Base-by-base conservation (phyloP, 768 basidiomycete species). In the Auriscalpium microsporum region DNA sequence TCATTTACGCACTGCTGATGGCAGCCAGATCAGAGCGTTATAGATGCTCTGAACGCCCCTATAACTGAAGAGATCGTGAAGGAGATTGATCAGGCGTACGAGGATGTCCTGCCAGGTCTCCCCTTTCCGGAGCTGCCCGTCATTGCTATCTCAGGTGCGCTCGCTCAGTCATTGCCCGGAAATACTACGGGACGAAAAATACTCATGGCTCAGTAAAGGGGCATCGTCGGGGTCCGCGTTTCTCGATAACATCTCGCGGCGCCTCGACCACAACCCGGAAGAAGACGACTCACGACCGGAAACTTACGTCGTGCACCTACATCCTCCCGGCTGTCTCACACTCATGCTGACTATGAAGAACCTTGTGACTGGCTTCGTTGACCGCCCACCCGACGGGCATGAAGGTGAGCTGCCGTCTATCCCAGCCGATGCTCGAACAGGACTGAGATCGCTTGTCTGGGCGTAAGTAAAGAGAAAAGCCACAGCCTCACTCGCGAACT, bases 401-500 rank as follows among this genome's bases (percentile, higher is more conserved):
- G 57, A 62, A 13, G 46, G 63, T 59, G 44, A 54, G 61, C 7
- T 38, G 21, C 13, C n/a, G 14, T 28, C 16, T 7, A 28, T 7
- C 28, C 28, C 23, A 28, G 28, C 28, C 28, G 7, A 28, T 28
- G 28, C 28, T 28, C 28, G 28, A 28, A 28, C 28, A 28, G 1
- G 28, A 28, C 28, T 28, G 28, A 28, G 5, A 4, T 28, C 5
- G 36, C 45, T 42, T 4, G 10, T 47, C 52, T 4, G 56, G 78
- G 76, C 55, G 9, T 59, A 58, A 17, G 64, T 71, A 10, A 81
- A 76, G 57, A 76, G 78, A 28, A 80, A 75, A 56, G 63, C 78
- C 0, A 61, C 76, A 1, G 70, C 73, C 0, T 81, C 83, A 0
- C 66, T 86, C 34, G 82, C 84, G 3, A 74, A 67, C 40, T 81